Conservation (phyloP, 345 rosid species). For the Diplotaxis tenuifolia region DNA sequence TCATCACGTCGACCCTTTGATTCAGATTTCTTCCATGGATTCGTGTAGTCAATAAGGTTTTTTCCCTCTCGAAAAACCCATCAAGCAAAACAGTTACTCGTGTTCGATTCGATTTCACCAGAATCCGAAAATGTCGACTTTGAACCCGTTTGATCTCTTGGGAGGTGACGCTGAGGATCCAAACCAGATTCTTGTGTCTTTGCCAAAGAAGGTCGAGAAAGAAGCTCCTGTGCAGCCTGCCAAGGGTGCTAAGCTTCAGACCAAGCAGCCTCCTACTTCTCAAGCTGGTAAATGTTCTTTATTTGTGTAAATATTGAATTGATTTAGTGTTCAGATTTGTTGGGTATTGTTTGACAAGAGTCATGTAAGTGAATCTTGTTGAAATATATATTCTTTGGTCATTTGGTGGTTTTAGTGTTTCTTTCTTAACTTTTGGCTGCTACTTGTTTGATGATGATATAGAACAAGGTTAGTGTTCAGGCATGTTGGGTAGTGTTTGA, state of each 20-base stretch:
- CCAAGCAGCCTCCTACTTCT: conserved; percentile 72
- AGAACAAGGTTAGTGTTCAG: background rate
- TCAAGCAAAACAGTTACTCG: background rate
- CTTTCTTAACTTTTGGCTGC: background rate
- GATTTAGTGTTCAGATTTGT: background rate
- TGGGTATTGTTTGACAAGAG: background rate
- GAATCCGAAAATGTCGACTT: conserved; percentile 56
- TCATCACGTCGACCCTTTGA: background rate
- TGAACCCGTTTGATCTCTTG: conserved; percentile 82
- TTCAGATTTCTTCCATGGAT: conserved; percentile 16
- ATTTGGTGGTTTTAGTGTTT: background rate
- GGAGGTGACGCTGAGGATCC: conserved; percentile 77
- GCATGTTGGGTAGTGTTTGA: background rate
- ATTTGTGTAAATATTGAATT: background rate
- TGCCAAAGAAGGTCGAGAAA: conserved; percentile 44
- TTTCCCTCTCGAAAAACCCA: background rate
- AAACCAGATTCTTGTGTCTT: conserved; percentile 53
- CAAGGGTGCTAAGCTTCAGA: conserved; percentile 62
- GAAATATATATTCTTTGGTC: background rate
- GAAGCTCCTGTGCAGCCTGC: conserved; percentile 35
- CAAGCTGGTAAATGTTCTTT: conserved; percentile 59
- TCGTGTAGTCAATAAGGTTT: conserved; percentile 10
- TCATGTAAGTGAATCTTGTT: background rate
- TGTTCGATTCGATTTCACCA: background rate
- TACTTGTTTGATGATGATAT: background rate